Evolutionary conservation across 768 basidiomycete genomes (phyloP), one percentile per base, ranked within the genome.

Genomic region (Suillus sp.): DNA sequence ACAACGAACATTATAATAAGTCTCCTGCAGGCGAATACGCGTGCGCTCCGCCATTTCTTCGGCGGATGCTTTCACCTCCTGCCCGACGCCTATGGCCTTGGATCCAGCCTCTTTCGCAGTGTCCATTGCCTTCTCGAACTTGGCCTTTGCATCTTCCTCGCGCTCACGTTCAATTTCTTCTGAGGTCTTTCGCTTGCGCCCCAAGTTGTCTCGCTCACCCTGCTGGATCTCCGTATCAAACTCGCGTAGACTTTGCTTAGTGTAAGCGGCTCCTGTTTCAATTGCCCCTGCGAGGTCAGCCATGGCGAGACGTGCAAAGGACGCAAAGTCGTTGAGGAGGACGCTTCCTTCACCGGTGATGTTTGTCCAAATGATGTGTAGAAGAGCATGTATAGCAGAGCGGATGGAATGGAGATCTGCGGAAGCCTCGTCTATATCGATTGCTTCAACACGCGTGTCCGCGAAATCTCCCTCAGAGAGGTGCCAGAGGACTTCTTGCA

Each of bases 41-140:
- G 84, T 81, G 48, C 78, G 77, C 16, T 83, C 76, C 0, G 78
- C 71, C 43, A 78, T 71, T 16, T 88, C 83, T 65, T 87, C 74
- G 1, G 78, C 73, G 6, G 78, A 76, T 0, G 69, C 73, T 3
- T 78, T 75, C 3, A 80, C 78, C 1, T 73, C 71, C 68, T 89
- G 85, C 4, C 78, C 77, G 0, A 77, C 78, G 4, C 84, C 87
- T 32, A 91, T 91, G 9, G 80, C 81, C 37, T 77, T 77, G 0
- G 81, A 83, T 9, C 90, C 90, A 0, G 77, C 79, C 13, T 76
- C 80, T 70, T 88, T 91, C 11, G 84, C 77, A 0, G 81, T 81
- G 35, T 90, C 90, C 84, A 91, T 87, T 0, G 86, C 81, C 66
- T 84, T 83, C 74, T 90, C 86, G 70, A 88, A 92, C 32, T 80